Evolutionary conservation across 2,329 filamentous ascomycete genomes (phyloP), one percentile per base, ranked within the genome.

Genomic region (Pseudogymnoascus verrucosus): DNA sequence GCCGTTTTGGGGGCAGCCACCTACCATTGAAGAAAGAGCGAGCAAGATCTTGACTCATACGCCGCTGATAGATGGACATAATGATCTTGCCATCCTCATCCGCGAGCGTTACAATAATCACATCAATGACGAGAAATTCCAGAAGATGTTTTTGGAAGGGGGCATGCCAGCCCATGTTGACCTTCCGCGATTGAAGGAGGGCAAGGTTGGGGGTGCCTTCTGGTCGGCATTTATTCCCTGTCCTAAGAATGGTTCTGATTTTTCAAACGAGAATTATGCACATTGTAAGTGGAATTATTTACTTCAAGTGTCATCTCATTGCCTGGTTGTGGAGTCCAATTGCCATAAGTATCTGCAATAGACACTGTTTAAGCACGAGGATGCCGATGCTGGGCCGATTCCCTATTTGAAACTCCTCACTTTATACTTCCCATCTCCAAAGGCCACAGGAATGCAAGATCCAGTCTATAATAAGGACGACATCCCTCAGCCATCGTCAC

Each of bases 181-280:
- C 74, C 78, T 96, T 7, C 87, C 89, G 1, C 85, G 93, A 4
- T 80, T 96, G 59, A 80, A 83, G 37, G 75, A 84, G 60, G 92
- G 93, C 1, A 80, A 82, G 68, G 85, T 88, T 66, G 92, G 92
- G 40, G 93, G 92, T 63, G 87, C 90, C n/a, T 97, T 97, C 74
- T 97, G 93, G 93, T 93, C 89, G 72, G 91, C 95, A 8, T 98
- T 82, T 70, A 85, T 89, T 42, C 84, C 84, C 0, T 97, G 93
- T 71, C 92, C 93, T 0, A 74, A 76, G 10, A 85, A 93, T 70
- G 85, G 84, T 57, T 82, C 82, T 4, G 86, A 96, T 74, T 92
- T 90, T 71, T 89, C 88, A 0, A 83, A 92, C 70, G 83, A 81
- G 62, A 89, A 86, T 71, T 93, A 93, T 71, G 84, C 82, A 5